A percentile compares a stretch with the other conserved stretches of the same genome.
These are phyloP conservation scores for Xylaria grammica DNA, from an alignment of 495 filamentous ascomycete species.

Conservation along the genomic window DNA sequence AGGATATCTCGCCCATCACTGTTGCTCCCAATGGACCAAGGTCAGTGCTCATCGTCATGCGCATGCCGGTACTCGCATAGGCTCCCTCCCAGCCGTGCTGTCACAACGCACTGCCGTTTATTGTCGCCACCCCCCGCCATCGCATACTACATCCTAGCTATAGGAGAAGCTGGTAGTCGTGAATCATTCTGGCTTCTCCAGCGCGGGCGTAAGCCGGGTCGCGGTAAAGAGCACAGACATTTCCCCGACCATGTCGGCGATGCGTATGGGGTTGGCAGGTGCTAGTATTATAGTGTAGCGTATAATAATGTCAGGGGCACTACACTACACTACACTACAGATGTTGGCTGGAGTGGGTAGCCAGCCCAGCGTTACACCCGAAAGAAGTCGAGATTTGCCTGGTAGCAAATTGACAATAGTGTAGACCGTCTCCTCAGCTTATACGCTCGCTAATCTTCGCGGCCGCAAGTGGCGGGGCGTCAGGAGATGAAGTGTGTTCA, in stretches of 20 bases:
- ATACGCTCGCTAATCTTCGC: not conserved
- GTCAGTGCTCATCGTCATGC: not conserved
- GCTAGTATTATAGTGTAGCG: not conserved
- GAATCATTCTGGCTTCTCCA: not conserved
- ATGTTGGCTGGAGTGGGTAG: too few species aligned
- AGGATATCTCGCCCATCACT: not conserved
- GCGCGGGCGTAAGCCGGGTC: not conserved
- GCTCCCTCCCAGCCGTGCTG: too few species aligned
- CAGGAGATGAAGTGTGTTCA: not conserved
- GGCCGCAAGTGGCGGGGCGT: not conserved
- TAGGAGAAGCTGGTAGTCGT: too few species aligned
- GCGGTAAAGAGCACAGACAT: slow-evolving; percentile 9
- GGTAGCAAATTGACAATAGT: not conserved
- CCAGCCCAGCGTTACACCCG: too few species aligned
- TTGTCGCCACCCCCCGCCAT: too few species aligned
- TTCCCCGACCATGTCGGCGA: not conserved
- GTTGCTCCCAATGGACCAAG: not conserved
- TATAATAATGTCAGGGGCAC: too few species aligned
- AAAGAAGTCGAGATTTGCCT: too few species aligned
- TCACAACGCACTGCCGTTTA: too few species aligned
- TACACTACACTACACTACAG: too few species aligned
- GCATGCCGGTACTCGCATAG: not conserved
- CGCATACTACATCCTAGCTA: too few species aligned
- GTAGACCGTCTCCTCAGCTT: not conserved
- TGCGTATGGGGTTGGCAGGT: not conserved